These are phyloP conservation scores for Pugionium cornutum DNA, from an alignment of 345 rosid species.

Conservation along the genomic window DNA sequence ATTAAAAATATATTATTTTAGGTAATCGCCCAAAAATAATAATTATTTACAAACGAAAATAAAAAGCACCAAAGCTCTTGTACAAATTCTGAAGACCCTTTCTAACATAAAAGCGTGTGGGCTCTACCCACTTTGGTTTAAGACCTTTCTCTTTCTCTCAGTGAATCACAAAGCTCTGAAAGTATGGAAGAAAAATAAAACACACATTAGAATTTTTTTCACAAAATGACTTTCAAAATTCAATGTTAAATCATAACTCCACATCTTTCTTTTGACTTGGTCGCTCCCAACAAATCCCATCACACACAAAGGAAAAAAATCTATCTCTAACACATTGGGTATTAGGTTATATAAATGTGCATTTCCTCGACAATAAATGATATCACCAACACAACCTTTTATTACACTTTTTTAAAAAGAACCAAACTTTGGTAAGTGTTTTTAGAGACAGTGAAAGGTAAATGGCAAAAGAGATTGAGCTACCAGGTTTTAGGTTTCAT, in stretches of 20 bases:
- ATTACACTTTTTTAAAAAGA: constrained; percentile 21
- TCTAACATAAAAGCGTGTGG: constrained; percentile 39
- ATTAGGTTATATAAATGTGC: constrained; percentile 30
- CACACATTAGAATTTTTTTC: constrained; percentile 4
- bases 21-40: too few relatives aligned
- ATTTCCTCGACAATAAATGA: constrained; percentile 25
- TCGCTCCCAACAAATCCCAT: constrained; percentile 20
- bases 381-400: constrained; percentile 30
- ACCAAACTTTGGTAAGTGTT: constrained; percentile 29
- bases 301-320: constrained; percentile 23
- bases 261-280: constrained; percentile 38
- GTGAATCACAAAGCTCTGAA: constrained; percentile 28
- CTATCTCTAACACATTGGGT: constrained; percentile 13
- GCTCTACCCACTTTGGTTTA: constrained; percentile 39
- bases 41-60: not conserved
- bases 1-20: too few relatives aligned
- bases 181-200: constrained; percentile 12
- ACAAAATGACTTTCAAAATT: constrained; percentile 16
- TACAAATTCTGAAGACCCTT: constrained; percentile 21
- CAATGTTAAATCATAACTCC: constrained; percentile 25
- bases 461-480: constrained; percentile 47
- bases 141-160: constrained; percentile 12
- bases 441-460: constrained; percentile 26
- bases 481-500: constrained; percentile 94
- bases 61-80: constrained; percentile 7